phyloP scores from a whole-genome alignment of 495 filamentous ascomycete species.

The Penicillium paxilli region DNA sequence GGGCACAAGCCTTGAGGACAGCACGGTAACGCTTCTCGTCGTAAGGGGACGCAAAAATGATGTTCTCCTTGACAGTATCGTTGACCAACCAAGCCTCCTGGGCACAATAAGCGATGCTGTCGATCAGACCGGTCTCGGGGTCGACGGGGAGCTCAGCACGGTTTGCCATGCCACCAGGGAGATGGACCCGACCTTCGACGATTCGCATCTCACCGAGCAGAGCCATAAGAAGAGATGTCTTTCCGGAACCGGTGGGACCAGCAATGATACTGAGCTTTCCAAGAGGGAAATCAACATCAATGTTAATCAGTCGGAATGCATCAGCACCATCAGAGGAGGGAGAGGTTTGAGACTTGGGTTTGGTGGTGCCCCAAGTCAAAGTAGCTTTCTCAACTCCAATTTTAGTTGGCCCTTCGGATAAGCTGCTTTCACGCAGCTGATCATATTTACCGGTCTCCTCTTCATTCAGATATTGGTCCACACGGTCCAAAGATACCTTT shows the following conservation, averaged over 20 bases:
- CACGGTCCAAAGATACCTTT: constrained; percentile 93
- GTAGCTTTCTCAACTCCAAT: constrained; percentile 86
- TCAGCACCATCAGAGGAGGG: constrained; percentile 26
- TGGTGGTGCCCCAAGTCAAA: constrained; percentile 79
- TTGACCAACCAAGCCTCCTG: constrained; percentile 99
- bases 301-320: constrained; percentile 79
- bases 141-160: constrained; percentile 81
- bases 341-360: constrained; percentile 26
- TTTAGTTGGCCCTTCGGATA: constrained; percentile 57
- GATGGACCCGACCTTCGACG: constrained; percentile 73
- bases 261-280: constrained; percentile 87
- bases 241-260: constrained; percentile 91
- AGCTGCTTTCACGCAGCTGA: constrained; percentile 70
- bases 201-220: constrained; percentile 95
- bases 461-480: constrained; percentile 92
- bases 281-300: constrained; percentile 74
- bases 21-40: constrained; percentile 83
- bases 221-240: constrained; percentile 94
- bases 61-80: constrained; percentile 94
- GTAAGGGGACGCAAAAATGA: constrained; percentile 82
- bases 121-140: constrained; percentile 81
- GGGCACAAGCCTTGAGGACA: constrained; percentile 87
- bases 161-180: constrained; percentile 75
- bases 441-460: constrained; percentile 95
- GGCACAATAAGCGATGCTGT: constrained; percentile 94